A percentile compares a stretch with the other conserved stretches of the same genome.
Evolutionary conservation across 192 early-diverging fungal species (phyloP).

Genomic region (Entrophospora sp.): DNA sequence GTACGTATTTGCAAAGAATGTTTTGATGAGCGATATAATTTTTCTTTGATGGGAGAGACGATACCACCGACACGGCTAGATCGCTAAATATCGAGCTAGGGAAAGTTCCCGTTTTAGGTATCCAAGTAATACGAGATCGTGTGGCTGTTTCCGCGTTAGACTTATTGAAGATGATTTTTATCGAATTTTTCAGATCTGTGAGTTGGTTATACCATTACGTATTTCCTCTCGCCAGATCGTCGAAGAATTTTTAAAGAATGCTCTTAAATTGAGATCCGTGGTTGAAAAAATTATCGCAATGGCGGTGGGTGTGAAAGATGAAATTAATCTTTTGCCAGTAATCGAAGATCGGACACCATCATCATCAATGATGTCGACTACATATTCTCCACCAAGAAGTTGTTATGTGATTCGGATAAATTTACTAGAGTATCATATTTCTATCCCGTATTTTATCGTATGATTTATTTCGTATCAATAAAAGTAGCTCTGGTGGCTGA

Average conservation of each 20-base stretch:
- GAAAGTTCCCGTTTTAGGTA: background rate
- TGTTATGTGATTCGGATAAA: background rate
- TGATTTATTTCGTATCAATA: background rate
- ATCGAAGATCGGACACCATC: background rate
- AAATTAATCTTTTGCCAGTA: background rate
- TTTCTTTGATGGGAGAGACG: no score
- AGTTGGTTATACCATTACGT: background rate
- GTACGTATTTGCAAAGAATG: background rate
- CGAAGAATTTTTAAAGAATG: background rate
- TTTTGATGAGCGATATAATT: background rate
- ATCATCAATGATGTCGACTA: background rate
- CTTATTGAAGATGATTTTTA: background rate
- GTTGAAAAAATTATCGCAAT: background rate
- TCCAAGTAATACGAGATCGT: background rate
- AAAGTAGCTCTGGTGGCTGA: background rate
- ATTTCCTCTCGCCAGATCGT: background rate
- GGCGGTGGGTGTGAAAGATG: background rate
- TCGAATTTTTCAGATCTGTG: background rate
- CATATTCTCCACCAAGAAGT: background rate
- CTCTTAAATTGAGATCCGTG: background rate
- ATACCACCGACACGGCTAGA: background rate
- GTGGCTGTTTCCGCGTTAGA: background rate
- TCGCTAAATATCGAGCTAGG: background rate
- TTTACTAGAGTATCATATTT: background rate
- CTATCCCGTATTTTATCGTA: background rate